phyloP scores from a whole-genome alignment of 2,329 filamentous ascomycete genomes.

The Botrytis tulipae region DNA sequence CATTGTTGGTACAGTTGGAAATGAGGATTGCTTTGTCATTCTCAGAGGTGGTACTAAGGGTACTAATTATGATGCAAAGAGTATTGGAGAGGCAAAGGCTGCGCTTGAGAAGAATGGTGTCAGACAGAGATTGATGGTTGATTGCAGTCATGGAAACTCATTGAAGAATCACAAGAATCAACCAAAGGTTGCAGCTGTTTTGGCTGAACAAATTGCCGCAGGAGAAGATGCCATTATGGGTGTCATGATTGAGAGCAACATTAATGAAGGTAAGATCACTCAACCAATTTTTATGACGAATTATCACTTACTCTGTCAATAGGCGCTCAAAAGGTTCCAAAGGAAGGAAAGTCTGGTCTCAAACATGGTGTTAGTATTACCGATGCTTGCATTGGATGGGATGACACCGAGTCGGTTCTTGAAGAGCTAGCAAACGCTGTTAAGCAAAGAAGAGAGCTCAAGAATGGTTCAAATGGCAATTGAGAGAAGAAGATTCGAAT shows the following conservation, averaged over 20 bases:
- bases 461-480: conserved; percentile 26
- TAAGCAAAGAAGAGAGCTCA: conserved; percentile 62
- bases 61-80: conserved; percentile 87
- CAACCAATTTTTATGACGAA: background rate
- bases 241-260: conserved; percentile 98
- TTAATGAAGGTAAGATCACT: conserved; percentile 70
- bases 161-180: conserved; percentile 97
- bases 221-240: conserved; percentile 88
- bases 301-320: conserved; percentile 20
- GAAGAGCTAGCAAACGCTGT: conserved; percentile 78
- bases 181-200: conserved; percentile 78
- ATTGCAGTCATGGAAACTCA: conserved; percentile 97
- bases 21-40: conserved; percentile 97
- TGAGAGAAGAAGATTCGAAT: background rate
- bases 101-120: conserved; percentile 73
- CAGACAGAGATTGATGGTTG: conserved; percentile 83
- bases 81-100: conserved; percentile 79
- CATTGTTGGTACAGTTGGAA: conserved; percentile 90
- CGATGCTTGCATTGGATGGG: conserved; percentile 94
- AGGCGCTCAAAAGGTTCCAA: conserved; percentile 88
- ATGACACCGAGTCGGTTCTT: conserved; percentile 79
- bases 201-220: conserved; percentile 80
- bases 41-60: conserved; percentile 88
- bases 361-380: conserved; percentile 97
- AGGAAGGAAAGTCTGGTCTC: conserved; percentile 78